These are phyloP conservation scores for Penicillium chermesinum DNA, from an alignment of 495 filamentous ascomycete species.

Conservation along the genomic window DNA sequence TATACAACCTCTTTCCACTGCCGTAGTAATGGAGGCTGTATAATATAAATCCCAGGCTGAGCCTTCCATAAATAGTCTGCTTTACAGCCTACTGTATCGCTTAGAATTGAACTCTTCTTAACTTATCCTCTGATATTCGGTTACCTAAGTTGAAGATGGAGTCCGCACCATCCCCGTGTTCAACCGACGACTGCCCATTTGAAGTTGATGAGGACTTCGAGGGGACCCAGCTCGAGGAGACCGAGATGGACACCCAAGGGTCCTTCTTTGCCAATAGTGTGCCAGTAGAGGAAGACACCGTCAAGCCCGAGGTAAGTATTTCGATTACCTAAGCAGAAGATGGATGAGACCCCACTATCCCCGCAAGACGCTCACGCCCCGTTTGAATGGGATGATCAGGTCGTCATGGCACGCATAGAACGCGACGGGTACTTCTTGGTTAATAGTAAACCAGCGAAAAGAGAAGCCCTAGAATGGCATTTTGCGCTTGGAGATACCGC, in stretches of 20 bases:
- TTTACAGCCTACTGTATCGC: neutral
- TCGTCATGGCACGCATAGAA: too few relatives aligned
- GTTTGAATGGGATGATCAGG: too few relatives aligned
- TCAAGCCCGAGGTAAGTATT: too few relatives aligned
- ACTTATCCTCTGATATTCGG: neutral
- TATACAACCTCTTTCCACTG: neutral
- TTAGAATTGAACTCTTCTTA: neutral
- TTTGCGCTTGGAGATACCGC: neutral
- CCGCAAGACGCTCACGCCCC: too few relatives aligned
- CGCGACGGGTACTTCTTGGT: neutral
- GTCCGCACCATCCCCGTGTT: neutral
- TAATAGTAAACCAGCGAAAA: neutral
- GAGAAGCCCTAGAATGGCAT: neutral
- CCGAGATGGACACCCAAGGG: neutral
- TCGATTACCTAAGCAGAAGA: too few relatives aligned
- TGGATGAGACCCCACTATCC: too few relatives aligned
- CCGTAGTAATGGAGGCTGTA: neutral
- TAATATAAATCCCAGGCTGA: neutral
- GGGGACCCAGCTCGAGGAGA: too few relatives aligned
- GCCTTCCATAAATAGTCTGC: neutral
- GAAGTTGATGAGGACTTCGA: neutral
- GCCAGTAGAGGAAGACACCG: neutral
- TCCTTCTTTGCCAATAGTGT: neutral
- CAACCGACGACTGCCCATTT: neutral
- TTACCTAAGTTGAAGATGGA: neutral